phyloP scores from a whole-genome alignment of 352 stramenopile genomes.

The Phytophthora macrochlamydospora region DNA sequence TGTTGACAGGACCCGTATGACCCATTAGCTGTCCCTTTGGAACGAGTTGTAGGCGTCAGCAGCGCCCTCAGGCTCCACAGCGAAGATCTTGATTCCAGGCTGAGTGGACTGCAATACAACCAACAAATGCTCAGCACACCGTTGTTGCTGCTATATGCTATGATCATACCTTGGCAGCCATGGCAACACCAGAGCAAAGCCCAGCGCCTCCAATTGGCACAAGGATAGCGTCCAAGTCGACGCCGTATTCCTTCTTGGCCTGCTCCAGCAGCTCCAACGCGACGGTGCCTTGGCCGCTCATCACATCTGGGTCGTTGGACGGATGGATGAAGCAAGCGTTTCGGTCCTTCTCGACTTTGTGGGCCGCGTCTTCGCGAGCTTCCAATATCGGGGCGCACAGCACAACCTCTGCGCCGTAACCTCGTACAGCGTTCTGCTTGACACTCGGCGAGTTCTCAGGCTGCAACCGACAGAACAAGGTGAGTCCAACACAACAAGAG shows the following conservation, averaged over 20 bases:
- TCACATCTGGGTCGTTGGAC: constrained; percentile 91
- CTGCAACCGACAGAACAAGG: constrained; percentile 21
- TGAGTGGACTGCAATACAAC: constrained; percentile 28
- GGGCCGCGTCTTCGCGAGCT: constrained; percentile 52
- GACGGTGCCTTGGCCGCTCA: constrained; percentile 93
- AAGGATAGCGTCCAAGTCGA: constrained; percentile 76
- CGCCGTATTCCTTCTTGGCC: constrained; percentile 46
- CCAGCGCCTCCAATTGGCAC: constrained; percentile 89
- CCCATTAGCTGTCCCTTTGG: constrained; percentile 40
- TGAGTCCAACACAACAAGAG: neutral
- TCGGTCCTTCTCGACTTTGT: constrained; percentile 21
- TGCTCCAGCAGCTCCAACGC: constrained; percentile 89
- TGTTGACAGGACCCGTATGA: constrained; percentile 49
- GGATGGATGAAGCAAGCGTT: constrained; percentile 84
- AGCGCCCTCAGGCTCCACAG: constrained; percentile 66
- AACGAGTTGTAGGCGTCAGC: constrained; percentile 65
- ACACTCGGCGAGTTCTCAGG: constrained; percentile 82
- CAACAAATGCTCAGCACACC: neutral
- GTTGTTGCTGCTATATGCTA: no score
- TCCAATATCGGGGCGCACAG: constrained; percentile 63
- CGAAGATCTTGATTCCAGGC: constrained; percentile 67
- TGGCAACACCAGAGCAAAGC: constrained; percentile 80
- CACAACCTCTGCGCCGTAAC: constrained; percentile 79
- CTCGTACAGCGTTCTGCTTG: constrained; percentile 86
- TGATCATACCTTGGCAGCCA: constrained; percentile 67